Evolutionary conservation across 257 asterid genomes (phyloP).

Genomic region (Lithospermum erythrorhizon): DNA sequence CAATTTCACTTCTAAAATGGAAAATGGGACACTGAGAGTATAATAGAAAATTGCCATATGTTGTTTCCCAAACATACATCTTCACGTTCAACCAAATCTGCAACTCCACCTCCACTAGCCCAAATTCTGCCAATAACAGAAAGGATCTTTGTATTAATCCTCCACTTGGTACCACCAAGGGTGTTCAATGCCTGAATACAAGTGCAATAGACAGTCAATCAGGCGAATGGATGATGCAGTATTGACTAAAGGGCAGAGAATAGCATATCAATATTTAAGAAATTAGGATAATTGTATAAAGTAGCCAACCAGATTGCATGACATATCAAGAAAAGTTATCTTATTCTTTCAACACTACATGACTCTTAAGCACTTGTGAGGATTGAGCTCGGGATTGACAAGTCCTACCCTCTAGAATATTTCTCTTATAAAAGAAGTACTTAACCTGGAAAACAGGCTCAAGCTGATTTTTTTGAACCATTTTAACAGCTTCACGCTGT

Average conservation of each 20-base stretch:
- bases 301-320: background rate
- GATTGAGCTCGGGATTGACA: background rate
- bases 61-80: constrained; percentile 48
- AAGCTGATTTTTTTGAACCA: constrained; percentile 57
- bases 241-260: background rate
- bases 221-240: background rate
- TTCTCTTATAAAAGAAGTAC: background rate
- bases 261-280: background rate
- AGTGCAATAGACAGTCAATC: constrained; percentile 9
- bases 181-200: constrained; percentile 69
- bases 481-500: constrained; percentile 73
- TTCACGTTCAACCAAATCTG: constrained; percentile 81
- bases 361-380: background rate
- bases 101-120: constrained; percentile 84
- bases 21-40: constrained; percentile 1
- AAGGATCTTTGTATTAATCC: constrained; percentile 76
- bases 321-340: background rate
- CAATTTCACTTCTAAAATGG: background rate
- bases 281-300: background rate
- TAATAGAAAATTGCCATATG: constrained; percentile 1
- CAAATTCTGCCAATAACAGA: constrained; percentile 77
- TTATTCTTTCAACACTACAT: background rate
- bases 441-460: constrained; percentile 70
- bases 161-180: constrained; percentile 92
- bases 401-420: background rate